phyloP scores from a whole-genome alignment of 345 rosid genomes.

The Ceriops decandra region DNA sequence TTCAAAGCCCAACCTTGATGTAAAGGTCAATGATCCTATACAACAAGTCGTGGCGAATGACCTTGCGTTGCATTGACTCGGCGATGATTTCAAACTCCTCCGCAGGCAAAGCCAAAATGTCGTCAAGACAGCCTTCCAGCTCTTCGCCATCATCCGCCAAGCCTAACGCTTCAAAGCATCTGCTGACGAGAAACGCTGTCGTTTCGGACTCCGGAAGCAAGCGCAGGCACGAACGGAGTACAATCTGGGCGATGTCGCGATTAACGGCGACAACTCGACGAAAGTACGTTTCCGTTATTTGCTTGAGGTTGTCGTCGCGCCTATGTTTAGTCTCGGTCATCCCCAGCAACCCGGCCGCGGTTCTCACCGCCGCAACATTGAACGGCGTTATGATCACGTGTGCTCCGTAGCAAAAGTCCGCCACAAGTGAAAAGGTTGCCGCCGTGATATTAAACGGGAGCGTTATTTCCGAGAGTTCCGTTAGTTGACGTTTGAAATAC shows the following conservation, averaged over 20 bases:
- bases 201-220: conserved; percentile 82
- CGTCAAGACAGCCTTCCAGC: conserved; percentile 39
- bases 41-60: conserved; percentile 59
- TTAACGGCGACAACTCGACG: conserved; percentile 38
- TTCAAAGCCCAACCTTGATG: conserved; percentile 46
- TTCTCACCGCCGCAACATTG: conserved; percentile 55
- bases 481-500: conserved; percentile 66
- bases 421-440: conserved; percentile 56
- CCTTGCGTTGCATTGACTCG: conserved; percentile 47
- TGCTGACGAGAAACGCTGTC: conserved; percentile 45
- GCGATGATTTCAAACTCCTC: conserved; percentile 50
- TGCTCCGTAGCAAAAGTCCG: conserved; percentile 61
- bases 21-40: conserved; percentile 67
- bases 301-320: conserved; percentile 40
- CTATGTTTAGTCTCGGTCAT: conserved; percentile 39
- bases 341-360: conserved; percentile 66
- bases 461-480: conserved; percentile 47
- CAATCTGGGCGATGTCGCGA: conserved; percentile 38
- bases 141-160: conserved; percentile 36
- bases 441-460: conserved; percentile 75
- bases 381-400: conserved; percentile 59
- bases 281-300: conserved; percentile 65
- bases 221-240: conserved; percentile 55
- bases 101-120: conserved; percentile 38
- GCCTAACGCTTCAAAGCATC: conserved; percentile 47